Evolutionary conservation across 768 basidiomycete genomes (phyloP).

Genomic region (Daedalea quercina): DNA sequence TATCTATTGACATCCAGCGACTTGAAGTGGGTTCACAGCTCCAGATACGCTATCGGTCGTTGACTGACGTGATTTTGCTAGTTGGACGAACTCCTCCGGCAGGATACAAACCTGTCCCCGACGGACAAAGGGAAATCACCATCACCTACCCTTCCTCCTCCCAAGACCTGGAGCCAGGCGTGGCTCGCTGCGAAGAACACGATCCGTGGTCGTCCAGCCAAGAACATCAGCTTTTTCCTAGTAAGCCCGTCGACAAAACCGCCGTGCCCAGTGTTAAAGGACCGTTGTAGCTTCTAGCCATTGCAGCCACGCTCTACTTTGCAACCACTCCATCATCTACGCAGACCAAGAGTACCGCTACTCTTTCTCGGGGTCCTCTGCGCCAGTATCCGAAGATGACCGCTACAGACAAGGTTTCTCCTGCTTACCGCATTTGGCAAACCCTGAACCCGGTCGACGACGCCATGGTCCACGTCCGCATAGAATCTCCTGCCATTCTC

Average conservation of each 20-base stretch:
- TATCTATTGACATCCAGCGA: conserved; percentile 94
- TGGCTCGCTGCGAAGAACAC: conserved; percentile 36
- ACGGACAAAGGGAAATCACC: conserved; percentile 24
- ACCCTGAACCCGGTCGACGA: conserved; percentile 65
- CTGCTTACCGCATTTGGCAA: conserved; percentile 71
- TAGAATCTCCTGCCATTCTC: conserved; percentile 76
- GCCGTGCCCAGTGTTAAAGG: neutral
- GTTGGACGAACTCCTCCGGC: conserved; percentile 82
- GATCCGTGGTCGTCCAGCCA: conserved; percentile 61
- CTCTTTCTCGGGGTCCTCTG: conserved; percentile 22
- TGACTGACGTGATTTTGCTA: conserved; percentile 22
- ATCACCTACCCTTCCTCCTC: conserved; percentile 5
- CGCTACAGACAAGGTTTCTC: conserved; percentile 24
- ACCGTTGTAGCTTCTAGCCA: conserved; percentile 62
- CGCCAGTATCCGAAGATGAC: conserved; percentile 13
- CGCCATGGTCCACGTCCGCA: conserved; percentile 64
- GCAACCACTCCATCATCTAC: conserved; percentile 47
- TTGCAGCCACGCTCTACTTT: conserved; percentile 69
- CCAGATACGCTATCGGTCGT: neutral
- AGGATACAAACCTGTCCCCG: conserved; percentile 54
- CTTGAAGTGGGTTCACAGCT: conserved; percentile 53
- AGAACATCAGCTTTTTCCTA: conserved; percentile 76
- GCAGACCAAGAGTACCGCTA: conserved; percentile 12
- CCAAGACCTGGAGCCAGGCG: conserved; percentile 36
- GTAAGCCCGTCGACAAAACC: conserved; percentile 30